Evolutionary conservation across 164 flowering plant species (phyloP), one percentile per base, ranked within the genome.

Genomic region (Macadamia integrifolia): DNA sequence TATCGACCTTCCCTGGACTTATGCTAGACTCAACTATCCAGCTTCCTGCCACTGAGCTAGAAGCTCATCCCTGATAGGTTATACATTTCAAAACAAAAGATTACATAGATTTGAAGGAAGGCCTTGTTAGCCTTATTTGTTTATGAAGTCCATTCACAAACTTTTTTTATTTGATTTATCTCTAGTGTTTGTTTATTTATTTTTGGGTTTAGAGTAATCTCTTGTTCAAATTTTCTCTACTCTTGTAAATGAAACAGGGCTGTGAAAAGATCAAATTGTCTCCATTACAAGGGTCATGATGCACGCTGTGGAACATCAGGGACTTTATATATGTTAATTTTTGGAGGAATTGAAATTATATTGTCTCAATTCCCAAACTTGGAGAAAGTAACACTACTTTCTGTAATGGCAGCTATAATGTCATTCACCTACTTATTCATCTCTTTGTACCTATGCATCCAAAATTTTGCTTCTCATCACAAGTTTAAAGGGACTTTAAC

Each of bases 331-430:
- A 65, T 80, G 78, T 3, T 80, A 12, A 40, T 69, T 6, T 77
- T 67, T 66, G 84, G 86, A 31, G 80, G 55, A 35, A 68, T 74
- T 9, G 76, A 83, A 60, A 61, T 79, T 8, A 31, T 80, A 31
- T 49, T 83, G 17, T 77, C 83, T 18, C 84, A 80, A 46, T 68
- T 72, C 46, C 84, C 83, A 23, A 83, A 67, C 75, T 63, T 83
- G 73, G 83, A 80, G 69, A 77, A 80, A 70, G 70, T 80, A 13
- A 63, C 82, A 23, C 53, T 69, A 44, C 75, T 83, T 12, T 83
- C 84, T 1, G 70, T 69, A 8, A 67, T 83, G 50, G 82, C 86
- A 1, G 64, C 84, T 6, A n/a, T 49, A 7, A 83, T 75, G 62
- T 77, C 86, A 6, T 72, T 80, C 31, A 71, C 60, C 4, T 80